A percentile compares a stretch with the other conserved stretches of the same genome.
Conservation (phyloP, 2,329 filamentous ascomycete species). For the Talaromyces sp. region DNA sequence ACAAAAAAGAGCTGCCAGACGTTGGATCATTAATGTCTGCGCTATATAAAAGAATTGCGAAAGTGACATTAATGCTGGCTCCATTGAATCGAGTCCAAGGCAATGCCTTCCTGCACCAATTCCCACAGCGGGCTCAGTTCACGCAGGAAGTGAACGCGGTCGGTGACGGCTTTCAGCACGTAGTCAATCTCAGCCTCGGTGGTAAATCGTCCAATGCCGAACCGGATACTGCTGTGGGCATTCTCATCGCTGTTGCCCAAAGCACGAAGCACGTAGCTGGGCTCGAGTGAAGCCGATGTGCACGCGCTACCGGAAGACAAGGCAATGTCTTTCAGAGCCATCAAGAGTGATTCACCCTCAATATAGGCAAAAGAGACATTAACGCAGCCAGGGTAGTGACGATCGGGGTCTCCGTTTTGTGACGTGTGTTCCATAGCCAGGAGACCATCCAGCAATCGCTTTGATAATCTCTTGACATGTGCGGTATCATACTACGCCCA, state of each 20-base stretch:
- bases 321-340: constrained; percentile 97
- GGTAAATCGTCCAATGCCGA: constrained; percentile 95
- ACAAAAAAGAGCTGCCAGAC: constrained; percentile 9
- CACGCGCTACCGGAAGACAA: constrained; percentile 94
- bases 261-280: constrained; percentile 90
- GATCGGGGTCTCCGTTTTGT: constrained; percentile 77
- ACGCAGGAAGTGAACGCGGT: constrained; percentile 85
- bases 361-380: constrained; percentile 99
- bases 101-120: constrained; percentile 92
- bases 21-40: constrained; percentile 10
- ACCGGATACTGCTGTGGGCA: constrained; percentile 94
- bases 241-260: constrained; percentile 96
- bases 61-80: constrained; percentile 70
- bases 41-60: not conserved
- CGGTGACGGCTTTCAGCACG: constrained; percentile 81
- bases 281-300: constrained; percentile 93
- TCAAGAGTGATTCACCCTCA: constrained; percentile 93
- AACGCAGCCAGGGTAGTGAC: constrained; percentile 93
- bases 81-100: constrained; percentile 96
- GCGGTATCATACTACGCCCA: constrained; percentile 78
- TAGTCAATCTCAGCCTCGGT: constrained; percentile 96
- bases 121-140: constrained; percentile 97
- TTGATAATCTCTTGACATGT: constrained; percentile 75
- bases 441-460: constrained; percentile 75
- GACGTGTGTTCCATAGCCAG: constrained; percentile 85